A percentile compares a stretch with the other conserved stretches of the same genome.
These are phyloP conservation scores for Nannizziopsis arthrosporioides DNA, from an alignment of 2,329 filamentous ascomycete species.

Conservation along the genomic window DNA sequence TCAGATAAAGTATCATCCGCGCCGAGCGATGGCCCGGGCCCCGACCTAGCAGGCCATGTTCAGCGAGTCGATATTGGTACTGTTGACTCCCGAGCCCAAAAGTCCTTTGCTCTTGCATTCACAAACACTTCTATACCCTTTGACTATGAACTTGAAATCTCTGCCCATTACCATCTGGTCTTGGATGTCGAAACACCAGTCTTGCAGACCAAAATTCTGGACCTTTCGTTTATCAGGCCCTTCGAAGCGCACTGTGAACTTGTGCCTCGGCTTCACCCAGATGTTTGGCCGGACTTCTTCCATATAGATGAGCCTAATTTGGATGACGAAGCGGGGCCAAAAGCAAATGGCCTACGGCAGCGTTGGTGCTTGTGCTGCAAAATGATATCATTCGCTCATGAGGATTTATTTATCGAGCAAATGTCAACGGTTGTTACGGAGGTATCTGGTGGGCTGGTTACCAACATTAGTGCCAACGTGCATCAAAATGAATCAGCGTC, in stretches of 20 bases:
- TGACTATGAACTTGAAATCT: slow-evolving; percentile 58
- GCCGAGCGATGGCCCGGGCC: slow-evolving; percentile 12
- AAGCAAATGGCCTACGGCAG: slow-evolving; percentile 57
- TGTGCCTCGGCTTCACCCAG: slow-evolving; percentile 61
- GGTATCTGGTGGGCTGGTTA: slow-evolving; percentile 52
- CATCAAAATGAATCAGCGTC: slow-evolving; percentile 22
- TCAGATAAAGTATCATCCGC: slow-evolving; percentile 15
- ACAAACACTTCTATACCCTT: slow-evolving; percentile 41
- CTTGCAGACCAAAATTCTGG: slow-evolving; percentile 57
- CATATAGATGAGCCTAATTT: slow-evolving; percentile 31
- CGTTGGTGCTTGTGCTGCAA: slow-evolving; percentile 66
- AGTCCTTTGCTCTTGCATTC: slow-evolving; percentile 36
- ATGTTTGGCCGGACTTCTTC: slow-evolving; percentile 83
- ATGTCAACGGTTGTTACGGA: slow-evolving; percentile 52
- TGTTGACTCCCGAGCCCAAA: slow-evolving; percentile 24
- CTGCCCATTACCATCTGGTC: slow-evolving; percentile 63
- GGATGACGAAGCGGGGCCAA: slow-evolving; percentile 17
- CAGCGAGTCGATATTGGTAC: slow-evolving; percentile 26
- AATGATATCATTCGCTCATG: slow-evolving; percentile 63
- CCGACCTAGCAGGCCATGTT: slow-evolving; percentile 7
- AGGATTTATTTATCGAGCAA: slow-evolving; percentile 50
- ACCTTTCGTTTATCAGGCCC: slow-evolving; percentile 63
- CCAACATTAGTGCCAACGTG: slow-evolving; percentile 33
- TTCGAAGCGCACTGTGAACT: slow-evolving; percentile 92
- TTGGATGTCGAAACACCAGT: slow-evolving; percentile 74